Percentiles rank a stretch among this genome's conserved stretches.
These are phyloP conservation scores for Narthecium ossifragum DNA, from an alignment of 106 monocot genomes.

Conservation along the genomic window DNA sequence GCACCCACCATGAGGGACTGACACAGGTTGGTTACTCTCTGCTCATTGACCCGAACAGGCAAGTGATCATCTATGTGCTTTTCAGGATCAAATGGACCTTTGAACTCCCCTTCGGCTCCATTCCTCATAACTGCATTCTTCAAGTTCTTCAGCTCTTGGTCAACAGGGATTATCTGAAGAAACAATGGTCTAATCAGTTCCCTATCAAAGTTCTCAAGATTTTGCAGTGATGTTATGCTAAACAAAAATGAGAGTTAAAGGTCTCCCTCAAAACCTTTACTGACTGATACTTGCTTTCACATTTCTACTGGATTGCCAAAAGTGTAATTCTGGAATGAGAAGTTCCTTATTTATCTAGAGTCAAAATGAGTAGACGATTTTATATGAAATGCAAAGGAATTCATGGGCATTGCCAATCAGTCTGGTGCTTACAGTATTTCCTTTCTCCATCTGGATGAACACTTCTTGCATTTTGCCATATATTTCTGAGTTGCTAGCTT, in stretches of 20 bases:
- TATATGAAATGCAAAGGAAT: not conserved
- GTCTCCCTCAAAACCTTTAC: too few species aligned
- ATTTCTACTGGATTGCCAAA: too few species aligned
- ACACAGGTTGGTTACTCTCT: conserved; percentile 47
- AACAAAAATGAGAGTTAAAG: too few species aligned
- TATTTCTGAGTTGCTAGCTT: conserved; percentile 68
- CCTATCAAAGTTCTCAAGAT: not conserved
- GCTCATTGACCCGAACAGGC: conserved; percentile 72
- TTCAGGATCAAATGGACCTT: conserved; percentile 46
- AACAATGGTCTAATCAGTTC: not conserved
- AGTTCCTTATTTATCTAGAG: too few species aligned
- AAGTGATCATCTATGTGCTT: conserved; percentile 64
- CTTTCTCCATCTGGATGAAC: conserved; percentile 68
- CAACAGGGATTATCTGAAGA: conserved; percentile 28
- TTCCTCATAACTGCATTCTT: conserved; percentile 49
- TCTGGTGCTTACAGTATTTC: conserved; percentile 22
- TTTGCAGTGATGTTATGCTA: not conserved
- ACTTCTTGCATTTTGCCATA: conserved; percentile 94
- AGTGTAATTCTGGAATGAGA: too few species aligned
- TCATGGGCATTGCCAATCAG: not conserved
- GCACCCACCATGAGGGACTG: conserved; percentile 43
- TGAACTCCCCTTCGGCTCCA: conserved; percentile 6
- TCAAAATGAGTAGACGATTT: not conserved
- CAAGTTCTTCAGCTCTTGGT: conserved; percentile 38
- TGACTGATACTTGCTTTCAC: too few species aligned